Evolutionary conservation across 257 asterid species (phyloP), one percentile per base, ranked within the genome.

Genomic region (Plantago elongata): DNA sequence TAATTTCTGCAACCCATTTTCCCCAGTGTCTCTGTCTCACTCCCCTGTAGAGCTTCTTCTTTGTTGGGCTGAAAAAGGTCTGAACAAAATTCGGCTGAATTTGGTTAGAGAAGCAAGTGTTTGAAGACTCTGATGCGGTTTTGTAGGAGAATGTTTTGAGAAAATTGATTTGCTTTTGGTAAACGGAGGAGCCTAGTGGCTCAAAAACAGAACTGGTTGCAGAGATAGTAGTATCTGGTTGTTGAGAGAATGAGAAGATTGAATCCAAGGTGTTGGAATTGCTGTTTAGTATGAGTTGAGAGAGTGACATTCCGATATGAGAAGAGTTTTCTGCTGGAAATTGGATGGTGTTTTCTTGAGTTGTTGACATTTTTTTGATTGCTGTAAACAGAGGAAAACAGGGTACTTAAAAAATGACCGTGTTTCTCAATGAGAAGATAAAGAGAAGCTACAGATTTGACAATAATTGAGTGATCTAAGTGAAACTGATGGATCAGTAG

Each of bases 11-110:
- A 10, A 93, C 99, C 99, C 99, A 93, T 51, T 84, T 93, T 1
- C 99, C 97, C 99, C 99, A 93, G 63, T 93, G 97, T 81, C 99
- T 76, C 79, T 93, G 97, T 68, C 99, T 71, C n/a, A 93, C 97
- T 0, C 99, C 99, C 38, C 99, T 71, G 74, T 93, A 93, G 0
- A 93, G 77, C 71, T 93, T 93, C 16, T 84, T 85, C 92, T 83
- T 89, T 68, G 63, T 63, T n/a, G 86, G 77, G 69, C 72, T 68
- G 58, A 66, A 65, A 30, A 71, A 75, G 11, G 74, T 80, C n/a
- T 43, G 81, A 13, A 61, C 22, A 40, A 57, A 71, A 14, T 64
- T 57, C 59, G 70, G 71, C 14, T n/a, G 73, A 40, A 65, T 29
- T 45, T 79, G 81, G 65, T 14, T 30, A 11, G 62, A 37, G 3